phyloP scores from a whole-genome alignment of 441 rosid genomes.

The Aquilaria agallochum region DNA sequence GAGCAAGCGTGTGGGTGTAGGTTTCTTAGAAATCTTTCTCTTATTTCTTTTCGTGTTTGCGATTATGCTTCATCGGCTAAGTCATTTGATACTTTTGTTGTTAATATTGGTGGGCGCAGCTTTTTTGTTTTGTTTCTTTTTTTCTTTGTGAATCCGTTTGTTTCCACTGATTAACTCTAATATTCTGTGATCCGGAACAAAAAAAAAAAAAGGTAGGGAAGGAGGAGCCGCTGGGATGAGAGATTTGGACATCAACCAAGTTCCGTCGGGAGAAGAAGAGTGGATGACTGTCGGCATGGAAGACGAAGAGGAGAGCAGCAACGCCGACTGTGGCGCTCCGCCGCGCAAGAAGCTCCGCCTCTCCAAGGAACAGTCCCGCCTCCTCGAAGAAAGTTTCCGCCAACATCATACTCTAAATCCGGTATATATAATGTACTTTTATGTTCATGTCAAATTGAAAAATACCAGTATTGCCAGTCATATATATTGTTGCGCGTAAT shows the following conservation, averaged over 20 bases:
- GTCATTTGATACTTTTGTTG: not conserved
- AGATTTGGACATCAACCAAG: slow-evolving; percentile 66
- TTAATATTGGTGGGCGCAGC: not conserved
- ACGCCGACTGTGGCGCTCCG: slow-evolving; percentile 38
- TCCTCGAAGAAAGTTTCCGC: slow-evolving; percentile 92
- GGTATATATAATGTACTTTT: slow-evolving; percentile 21
- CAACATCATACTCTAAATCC: slow-evolving; percentile 84
- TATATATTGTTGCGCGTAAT: too few species aligned
- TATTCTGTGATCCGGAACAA: not conserved
- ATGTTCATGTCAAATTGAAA: not conserved
- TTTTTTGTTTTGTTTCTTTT: not conserved
- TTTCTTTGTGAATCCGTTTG: not conserved
- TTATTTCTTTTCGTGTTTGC: not conserved
- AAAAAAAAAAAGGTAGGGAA: slow-evolving; percentile 11
- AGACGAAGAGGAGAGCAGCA: slow-evolving; percentile 59
- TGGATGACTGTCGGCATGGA: slow-evolving; percentile 30
- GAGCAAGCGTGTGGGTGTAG: too few species aligned
- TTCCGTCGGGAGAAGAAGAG: slow-evolving; percentile 38
- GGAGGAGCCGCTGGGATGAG: slow-evolving; percentile 29
- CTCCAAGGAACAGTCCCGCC: slow-evolving; percentile 86
- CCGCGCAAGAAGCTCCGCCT: slow-evolving; percentile 91
- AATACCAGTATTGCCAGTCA: too few species aligned
- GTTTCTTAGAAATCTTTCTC: not conserved
- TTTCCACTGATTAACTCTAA: not conserved
- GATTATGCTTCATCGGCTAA: slow-evolving; percentile 1